phyloP scores from a whole-genome alignment of 2,329 filamentous ascomycete species.

The Aspergillus novofumigatus region DNA sequence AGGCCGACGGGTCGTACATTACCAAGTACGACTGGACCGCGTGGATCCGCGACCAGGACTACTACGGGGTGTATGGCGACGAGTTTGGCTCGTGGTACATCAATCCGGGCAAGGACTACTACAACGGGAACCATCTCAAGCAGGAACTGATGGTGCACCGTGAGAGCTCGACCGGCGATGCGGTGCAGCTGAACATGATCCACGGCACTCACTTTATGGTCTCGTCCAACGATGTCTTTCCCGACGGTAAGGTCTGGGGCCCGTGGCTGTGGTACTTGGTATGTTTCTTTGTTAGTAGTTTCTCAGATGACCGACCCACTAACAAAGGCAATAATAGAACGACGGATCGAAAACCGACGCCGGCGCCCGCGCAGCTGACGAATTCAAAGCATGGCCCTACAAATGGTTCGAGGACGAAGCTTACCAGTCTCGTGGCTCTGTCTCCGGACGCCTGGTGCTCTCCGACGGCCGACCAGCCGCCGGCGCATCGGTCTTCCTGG shows the following conservation, averaged over 20 bases:
- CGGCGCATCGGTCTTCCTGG: conserved; percentile 49
- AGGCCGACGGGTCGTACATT: conserved; percentile 46
- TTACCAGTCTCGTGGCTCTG: conserved; percentile 48
- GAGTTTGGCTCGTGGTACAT: conserved; percentile 51
- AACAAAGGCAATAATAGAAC: conserved; percentile 34
- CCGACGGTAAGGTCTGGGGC: conserved; percentile 42
- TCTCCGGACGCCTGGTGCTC: conserved; percentile 43
- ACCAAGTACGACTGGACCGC: conserved; percentile 51
- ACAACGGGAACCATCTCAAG: conserved; percentile 51
- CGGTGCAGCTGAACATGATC: conserved; percentile 53
- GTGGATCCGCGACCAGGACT: conserved; percentile 40
- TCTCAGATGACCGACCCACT: neutral
- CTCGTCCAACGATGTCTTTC: conserved; percentile 32
- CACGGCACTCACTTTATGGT: conserved; percentile 49
- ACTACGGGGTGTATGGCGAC: conserved; percentile 49
- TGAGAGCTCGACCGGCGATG: conserved; percentile 48
- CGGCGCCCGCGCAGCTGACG: conserved; percentile 34
- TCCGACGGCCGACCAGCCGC: conserved; percentile 48
- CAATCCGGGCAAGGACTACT: conserved; percentile 49
- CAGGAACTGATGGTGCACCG: conserved; percentile 52
- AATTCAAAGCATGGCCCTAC: conserved; percentile 47
- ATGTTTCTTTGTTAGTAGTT: neutral
- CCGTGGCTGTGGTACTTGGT: conserved; percentile 44
- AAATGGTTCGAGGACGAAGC: conserved; percentile 44
- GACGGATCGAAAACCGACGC: conserved; percentile 46